A percentile compares a stretch with the other conserved stretches of the same genome.
phyloP scores from a whole-genome alignment of 202 grass and related monocot genomes.

The Cymbopogon flexuosus region DNA sequence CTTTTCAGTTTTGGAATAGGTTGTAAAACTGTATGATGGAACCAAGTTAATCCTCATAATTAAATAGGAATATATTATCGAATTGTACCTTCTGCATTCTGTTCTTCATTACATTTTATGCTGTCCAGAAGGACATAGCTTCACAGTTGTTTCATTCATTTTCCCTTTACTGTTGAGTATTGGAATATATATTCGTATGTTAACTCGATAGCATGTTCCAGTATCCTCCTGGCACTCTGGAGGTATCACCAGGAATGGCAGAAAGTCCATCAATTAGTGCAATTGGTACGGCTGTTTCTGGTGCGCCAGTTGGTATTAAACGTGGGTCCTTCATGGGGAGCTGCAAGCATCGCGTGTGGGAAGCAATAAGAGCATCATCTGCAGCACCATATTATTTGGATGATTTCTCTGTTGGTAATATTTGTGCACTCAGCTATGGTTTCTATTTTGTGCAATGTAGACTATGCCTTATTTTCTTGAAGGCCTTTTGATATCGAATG shows the following conservation, averaged over 20 bases:
- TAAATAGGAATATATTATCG: conserved; percentile 22
- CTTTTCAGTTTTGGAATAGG: conserved; percentile 35
- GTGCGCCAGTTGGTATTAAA: conserved; percentile 65
- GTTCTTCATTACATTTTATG: conserved; percentile 8
- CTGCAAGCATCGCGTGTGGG: conserved; percentile 90
- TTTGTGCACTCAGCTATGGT: conserved; percentile 2
- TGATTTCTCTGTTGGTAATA: conserved; percentile 90
- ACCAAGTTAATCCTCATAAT: not conserved
- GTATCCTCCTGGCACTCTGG: conserved; percentile 87
- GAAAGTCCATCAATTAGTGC: conserved; percentile 63
- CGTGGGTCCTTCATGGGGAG: conserved; percentile 91
- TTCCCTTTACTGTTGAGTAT: conserved; percentile 13
- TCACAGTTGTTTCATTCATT: not conserved
- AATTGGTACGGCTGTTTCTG: conserved; percentile 50
- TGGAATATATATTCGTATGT: conserved; percentile 10
- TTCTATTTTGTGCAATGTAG: conserved; percentile 21
- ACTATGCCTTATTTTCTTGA: conserved; percentile 24
- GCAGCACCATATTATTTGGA: conserved; percentile 99
- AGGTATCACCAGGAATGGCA: conserved; percentile 64
- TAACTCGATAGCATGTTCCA: conserved; percentile 40
- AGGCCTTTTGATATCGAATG: conserved; percentile 16
- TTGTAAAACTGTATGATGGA: not conserved
- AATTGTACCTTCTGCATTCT: not conserved
- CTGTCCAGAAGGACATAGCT: not conserved
- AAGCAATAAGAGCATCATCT: conserved; percentile 97